Conservation (phyloP, 441 rosid species). For the Aleurites moluccanus region DNA sequence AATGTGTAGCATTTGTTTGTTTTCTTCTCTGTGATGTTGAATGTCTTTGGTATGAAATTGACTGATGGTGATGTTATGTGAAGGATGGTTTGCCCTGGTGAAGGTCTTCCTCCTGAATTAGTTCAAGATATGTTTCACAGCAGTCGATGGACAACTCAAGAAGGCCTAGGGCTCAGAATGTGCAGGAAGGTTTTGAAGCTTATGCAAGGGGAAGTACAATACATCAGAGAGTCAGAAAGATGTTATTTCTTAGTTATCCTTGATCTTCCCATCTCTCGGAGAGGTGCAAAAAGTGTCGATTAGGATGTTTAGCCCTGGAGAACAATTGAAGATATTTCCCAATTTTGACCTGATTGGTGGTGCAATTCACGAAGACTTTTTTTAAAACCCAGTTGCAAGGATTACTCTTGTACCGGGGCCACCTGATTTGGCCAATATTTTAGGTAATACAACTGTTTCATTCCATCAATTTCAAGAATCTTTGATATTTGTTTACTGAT, state of each 20-base stretch:
- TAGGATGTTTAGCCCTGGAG: conserved; percentile 24
- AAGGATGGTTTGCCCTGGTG: conserved; percentile 96
- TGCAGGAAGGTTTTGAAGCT: conserved; percentile 87
- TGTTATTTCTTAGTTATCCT: conserved; percentile 68
- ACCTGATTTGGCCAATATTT: conserved; percentile 17
- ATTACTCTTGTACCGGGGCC: conserved; percentile 1
- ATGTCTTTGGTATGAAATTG: conserved; percentile 1
- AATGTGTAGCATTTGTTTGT: not conserved
- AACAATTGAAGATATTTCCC: conserved; percentile 12
- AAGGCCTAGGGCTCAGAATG: conserved; percentile 87
- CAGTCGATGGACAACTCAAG: conserved; percentile 75
- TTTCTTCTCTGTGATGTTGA: conserved; percentile 1
- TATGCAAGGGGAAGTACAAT: conserved; percentile 90
- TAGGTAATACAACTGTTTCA: not conserved
- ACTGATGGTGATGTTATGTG: conserved; percentile 17
- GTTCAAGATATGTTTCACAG: conserved; percentile 92
- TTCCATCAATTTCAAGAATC: not conserved
- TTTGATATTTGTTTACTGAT: conserved; percentile 1
- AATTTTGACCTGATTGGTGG: conserved; percentile 22
- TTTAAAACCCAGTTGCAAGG: conserved; percentile 26
- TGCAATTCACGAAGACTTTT: not conserved
- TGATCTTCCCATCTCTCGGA: conserved; percentile 56
- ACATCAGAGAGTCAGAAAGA: conserved; percentile 77
- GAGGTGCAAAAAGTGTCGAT: conserved; percentile 38
- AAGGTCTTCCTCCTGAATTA: conserved; percentile 85